These are phyloP conservation scores for Epichloe glyceriae DNA, from an alignment of 2,329 filamentous ascomycete species.

Conservation along the genomic window DNA sequence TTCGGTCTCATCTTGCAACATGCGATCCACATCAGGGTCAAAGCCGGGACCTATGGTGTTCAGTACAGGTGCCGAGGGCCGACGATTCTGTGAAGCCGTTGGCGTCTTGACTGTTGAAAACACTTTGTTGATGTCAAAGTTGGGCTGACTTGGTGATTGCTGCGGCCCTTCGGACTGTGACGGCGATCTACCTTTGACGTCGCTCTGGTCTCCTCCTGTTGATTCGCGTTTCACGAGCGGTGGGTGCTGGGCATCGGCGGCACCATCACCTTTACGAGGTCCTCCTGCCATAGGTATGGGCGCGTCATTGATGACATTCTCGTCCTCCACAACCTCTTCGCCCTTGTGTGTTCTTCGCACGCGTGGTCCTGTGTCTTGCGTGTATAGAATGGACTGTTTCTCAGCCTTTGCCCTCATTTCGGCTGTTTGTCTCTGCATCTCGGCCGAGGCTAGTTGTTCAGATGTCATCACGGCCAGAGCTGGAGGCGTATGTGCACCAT, in stretches of 20 bases:
- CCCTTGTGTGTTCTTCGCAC: constrained; percentile 90
- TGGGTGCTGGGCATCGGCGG: constrained; percentile 6
- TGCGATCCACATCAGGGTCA: constrained; percentile 80
- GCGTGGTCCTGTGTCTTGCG: constrained; percentile 56
- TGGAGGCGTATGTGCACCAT: constrained; percentile 56
- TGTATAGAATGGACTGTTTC: constrained; percentile 73
- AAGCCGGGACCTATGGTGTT: constrained; percentile 47
- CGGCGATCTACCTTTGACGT: constrained; percentile 21
- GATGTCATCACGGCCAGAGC: constrained; percentile 76
- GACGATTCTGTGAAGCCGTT: constrained; percentile 32
- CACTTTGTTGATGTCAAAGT: constrained; percentile 77
- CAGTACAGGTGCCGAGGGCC: constrained; percentile 33
- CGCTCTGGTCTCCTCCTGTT: constrained; percentile 15
- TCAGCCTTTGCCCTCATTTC: constrained; percentile 67
- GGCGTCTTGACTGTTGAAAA: constrained; percentile 76
- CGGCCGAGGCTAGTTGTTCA: constrained; percentile 84
- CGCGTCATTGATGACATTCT: constrained; percentile 34
- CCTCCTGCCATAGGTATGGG: constrained; percentile 16
- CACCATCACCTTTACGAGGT: constrained; percentile 6
- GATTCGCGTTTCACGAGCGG: constrained; percentile 24
- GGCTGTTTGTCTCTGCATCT: constrained; percentile 66
- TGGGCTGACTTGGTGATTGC: constrained; percentile 39
- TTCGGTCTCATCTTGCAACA: constrained; percentile 69
- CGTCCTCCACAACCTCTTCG: constrained; percentile 76
- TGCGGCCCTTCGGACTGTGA: constrained; percentile 31